Evolutionary conservation across 768 basidiomycete species (phyloP).

Genomic region (Multifurca ochricompacta): DNA sequence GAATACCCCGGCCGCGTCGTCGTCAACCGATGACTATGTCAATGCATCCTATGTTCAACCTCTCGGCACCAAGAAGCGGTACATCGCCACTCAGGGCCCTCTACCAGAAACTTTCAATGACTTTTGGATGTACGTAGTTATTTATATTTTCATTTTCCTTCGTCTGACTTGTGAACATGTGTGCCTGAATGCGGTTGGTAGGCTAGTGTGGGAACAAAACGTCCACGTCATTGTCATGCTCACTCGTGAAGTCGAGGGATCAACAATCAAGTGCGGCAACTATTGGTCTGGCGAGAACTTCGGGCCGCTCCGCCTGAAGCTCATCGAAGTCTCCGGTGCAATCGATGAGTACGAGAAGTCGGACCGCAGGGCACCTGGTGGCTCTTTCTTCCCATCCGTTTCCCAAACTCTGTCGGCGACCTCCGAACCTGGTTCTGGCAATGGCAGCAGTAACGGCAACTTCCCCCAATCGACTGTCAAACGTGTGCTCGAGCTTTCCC

Average conservation of each 20-base stretch:
- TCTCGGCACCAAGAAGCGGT: constrained; percentile 68
- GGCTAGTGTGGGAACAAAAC: constrained; percentile 89
- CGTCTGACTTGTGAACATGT: no score
- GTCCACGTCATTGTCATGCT: constrained; percentile 96
- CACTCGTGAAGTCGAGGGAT: constrained; percentile 83
- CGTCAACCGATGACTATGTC: constrained; percentile 77
- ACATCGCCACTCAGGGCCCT: constrained; percentile 96
- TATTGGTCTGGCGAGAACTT: constrained; percentile 75
- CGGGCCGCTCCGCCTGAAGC: constrained; percentile 60
- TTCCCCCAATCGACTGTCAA: constrained; percentile 37
- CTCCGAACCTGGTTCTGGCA: not conserved
- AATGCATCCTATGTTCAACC: constrained; percentile 94
- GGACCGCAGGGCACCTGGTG: constrained; percentile 21
- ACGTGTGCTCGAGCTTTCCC: constrained; percentile 61
- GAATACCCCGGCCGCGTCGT: constrained; percentile 8
- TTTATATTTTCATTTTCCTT: not conserved
- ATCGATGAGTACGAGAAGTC: constrained; percentile 29
- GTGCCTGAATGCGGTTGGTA: constrained; percentile 25
- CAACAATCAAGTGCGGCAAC: constrained; percentile 81
- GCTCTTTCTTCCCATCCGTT: constrained; percentile 30
- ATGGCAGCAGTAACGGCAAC: constrained; percentile 6
- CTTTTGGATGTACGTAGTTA: constrained; percentile 82
- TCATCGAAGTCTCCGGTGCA: constrained; percentile 40
- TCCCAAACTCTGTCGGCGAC: not conserved
- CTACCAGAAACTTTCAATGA: constrained; percentile 82